Evolutionary conservation across 208 protist species (phyloP).

Genomic region (Leishmania mexicana): DNA sequence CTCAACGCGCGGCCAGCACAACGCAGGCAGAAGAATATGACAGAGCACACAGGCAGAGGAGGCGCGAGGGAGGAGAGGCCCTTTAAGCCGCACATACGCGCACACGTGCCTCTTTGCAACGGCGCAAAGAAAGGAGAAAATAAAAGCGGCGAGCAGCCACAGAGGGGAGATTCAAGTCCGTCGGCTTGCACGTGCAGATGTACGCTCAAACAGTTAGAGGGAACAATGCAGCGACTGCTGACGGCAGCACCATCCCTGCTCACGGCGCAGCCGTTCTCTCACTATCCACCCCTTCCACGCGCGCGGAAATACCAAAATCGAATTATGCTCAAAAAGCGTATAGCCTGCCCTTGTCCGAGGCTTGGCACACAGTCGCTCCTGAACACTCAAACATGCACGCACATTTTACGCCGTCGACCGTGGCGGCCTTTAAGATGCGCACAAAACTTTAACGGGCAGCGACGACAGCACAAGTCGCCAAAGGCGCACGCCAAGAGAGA

Average conservation of each 20-base stretch:
- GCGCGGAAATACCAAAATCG: not conserved
- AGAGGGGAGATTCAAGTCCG: not conserved
- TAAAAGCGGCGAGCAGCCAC: not conserved
- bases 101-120: not conserved
- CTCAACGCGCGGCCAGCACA: not conserved
- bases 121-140: not conserved
- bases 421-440: not conserved
- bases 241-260: not conserved
- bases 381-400: no score
- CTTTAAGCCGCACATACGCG: no score
- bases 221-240: not conserved
- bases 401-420: not conserved
- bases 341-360: not conserved
- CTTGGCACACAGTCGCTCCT: not conserved
- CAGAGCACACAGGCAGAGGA: not conserved
- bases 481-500: not conserved
- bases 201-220: not conserved
- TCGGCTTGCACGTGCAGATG: not conserved
- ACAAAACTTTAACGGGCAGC: not conserved
- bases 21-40: not conserved
- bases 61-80: not conserved
- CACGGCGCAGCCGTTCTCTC: not conserved
- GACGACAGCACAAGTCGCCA: no score
- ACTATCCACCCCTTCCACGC: not conserved
- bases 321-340: not conserved